Evolutionary conservation across 768 basidiomycete species (phyloP).

Genomic region (Tylopilus balloui): DNA sequence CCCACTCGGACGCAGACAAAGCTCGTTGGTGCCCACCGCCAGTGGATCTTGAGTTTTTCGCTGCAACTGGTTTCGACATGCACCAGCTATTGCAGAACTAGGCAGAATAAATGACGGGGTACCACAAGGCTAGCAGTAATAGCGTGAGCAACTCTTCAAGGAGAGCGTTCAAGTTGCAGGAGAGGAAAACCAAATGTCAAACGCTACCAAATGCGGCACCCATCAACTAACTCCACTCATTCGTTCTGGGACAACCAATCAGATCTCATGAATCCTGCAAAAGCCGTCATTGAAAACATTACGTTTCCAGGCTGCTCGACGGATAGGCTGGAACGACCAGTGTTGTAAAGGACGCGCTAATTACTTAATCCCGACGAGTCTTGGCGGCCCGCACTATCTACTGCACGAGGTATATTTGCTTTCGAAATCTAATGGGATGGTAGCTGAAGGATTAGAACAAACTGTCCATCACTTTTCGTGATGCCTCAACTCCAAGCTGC

Average conservation of each 20-base stretch:
- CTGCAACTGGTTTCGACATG: constrained; percentile 19
- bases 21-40: constrained; percentile 28
- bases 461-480: constrained; percentile 75
- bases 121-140: not conserved
- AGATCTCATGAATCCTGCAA: no score
- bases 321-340: not conserved
- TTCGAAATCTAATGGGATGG: not conserved
- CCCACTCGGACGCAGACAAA: constrained; percentile 47
- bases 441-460: constrained; percentile 39
- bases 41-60: constrained; percentile 12
- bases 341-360: constrained; percentile 14
- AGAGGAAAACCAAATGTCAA: no score
- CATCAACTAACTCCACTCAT: no score
- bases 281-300: no score
- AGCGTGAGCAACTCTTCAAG: constrained; percentile 1
- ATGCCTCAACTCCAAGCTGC: constrained; percentile 89
- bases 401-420: constrained; percentile 6
- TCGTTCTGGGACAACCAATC: no score
- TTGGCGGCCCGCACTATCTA: constrained; percentile 1
- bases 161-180: constrained; percentile 4
- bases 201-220: no score
- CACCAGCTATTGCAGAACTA: not conserved
- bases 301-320: no score
- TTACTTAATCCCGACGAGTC: not conserved
- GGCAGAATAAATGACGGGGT: not conserved